phyloP scores from a whole-genome alignment of 179 eudicot species.

The Monotropa hypopitys region DNA sequence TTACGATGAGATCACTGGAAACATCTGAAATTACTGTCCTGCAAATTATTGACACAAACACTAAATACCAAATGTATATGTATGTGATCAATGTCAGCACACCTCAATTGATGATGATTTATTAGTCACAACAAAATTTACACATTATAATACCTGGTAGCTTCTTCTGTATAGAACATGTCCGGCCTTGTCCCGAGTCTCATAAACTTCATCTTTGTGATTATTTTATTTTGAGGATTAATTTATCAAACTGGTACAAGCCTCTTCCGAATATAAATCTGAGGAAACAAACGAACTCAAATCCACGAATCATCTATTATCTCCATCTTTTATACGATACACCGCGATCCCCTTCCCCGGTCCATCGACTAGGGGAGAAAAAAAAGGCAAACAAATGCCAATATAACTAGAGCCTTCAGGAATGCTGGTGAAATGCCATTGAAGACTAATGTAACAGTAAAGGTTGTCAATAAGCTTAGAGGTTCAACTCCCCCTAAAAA shows the following conservation, averaged over 20 bases:
- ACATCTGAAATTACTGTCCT: constrained; percentile 41
- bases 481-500: too few species aligned
- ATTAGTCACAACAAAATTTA: too few species aligned
- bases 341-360: too few species aligned
- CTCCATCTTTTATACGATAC: too few species aligned
- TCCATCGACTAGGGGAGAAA: too few species aligned
- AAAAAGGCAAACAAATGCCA: too few species aligned
- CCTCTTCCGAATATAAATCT: neutral
- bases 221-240: neutral
- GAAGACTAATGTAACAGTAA: too few species aligned
- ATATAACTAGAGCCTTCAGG: too few species aligned
- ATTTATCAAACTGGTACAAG: neutral
- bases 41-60: constrained; percentile 7
- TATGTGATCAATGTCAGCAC: neutral
- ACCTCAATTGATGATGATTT: neutral
- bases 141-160: constrained; percentile 27
- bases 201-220: constrained; percentile 42
- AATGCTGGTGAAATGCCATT: neutral
- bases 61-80: neutral
- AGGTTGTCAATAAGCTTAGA: neutral
- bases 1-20: constrained; percentile 32
- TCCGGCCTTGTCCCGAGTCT: constrained; percentile 46
- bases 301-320: too few species aligned
- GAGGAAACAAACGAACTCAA: neutral
- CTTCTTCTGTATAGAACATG: constrained; percentile 46